phyloP scores from a whole-genome alignment of 345 rosid species.

The Camelina neglecta region DNA sequence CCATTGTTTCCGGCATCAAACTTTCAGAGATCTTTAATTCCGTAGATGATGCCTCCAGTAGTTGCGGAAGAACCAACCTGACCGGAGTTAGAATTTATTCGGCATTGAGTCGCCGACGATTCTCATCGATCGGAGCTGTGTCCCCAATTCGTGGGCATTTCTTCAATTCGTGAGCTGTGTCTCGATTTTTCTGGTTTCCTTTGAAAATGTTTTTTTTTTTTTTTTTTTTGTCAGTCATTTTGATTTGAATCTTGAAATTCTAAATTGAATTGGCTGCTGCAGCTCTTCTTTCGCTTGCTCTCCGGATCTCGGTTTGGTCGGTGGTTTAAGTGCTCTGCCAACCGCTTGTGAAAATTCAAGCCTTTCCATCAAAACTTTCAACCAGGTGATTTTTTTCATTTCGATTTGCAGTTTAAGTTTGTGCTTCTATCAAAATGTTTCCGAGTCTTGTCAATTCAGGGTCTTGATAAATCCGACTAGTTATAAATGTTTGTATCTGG shows the following conservation, averaged over 20 bases:
- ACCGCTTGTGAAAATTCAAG: constrained; percentile 38
- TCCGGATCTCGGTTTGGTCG: background rate
- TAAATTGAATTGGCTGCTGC: constrained; percentile 2
- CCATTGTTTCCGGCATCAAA: constrained; percentile 41
- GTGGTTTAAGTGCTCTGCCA: constrained; percentile 41
- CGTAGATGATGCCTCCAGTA: background rate
- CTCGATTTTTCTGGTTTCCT: no score
- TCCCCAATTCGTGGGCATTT: constrained; percentile 11
- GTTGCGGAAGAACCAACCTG: constrained; percentile 27
- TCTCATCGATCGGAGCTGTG: constrained; percentile 19
- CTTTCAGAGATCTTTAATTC: constrained; percentile 32
- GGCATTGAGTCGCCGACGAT: constrained; percentile 26
- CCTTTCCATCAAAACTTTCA: constrained; percentile 49
- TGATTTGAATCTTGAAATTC: background rate
- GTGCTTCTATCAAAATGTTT: background rate
- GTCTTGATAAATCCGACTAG: background rate
- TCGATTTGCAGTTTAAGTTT: background rate
- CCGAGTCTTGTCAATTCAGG: background rate
- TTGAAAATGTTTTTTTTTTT: no score
- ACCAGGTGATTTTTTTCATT: constrained; percentile 45
- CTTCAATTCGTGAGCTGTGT: background rate
- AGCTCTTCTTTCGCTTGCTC: constrained; percentile 35
- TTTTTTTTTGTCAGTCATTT: background rate
- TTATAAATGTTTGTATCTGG: background rate
- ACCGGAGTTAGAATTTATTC: background rate